Percentiles rank a stretch among this genome's conserved stretches.
Evolutionary conservation across 2,329 filamentous ascomycete species (phyloP).

Genomic region (Nectriaceae sp.): DNA sequence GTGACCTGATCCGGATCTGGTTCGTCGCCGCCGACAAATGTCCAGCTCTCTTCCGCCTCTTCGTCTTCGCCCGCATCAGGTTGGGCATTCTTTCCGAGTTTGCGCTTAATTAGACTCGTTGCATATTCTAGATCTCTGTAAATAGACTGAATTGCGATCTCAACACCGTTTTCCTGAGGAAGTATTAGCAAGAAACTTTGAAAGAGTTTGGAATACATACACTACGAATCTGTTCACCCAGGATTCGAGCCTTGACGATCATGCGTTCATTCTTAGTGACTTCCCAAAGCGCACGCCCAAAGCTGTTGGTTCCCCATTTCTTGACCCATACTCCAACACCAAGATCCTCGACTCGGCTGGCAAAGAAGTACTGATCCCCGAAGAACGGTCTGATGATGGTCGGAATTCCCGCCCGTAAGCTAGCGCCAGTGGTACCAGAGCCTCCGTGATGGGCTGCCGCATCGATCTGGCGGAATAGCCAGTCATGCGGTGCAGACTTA

Average conservation of each 20-base stretch:
- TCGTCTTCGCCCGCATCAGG: slow-evolving; percentile 49
- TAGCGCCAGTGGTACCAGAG: slow-evolving; percentile 91
- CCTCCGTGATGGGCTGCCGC: slow-evolving; percentile 94
- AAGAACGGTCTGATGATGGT: slow-evolving; percentile 98
- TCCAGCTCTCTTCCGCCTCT: slow-evolving; percentile 82
- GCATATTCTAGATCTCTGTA: slow-evolving; percentile 96
- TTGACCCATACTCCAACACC: slow-evolving; percentile 89
- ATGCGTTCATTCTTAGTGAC: slow-evolving; percentile 88
- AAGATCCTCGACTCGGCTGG: slow-evolving; percentile 83
- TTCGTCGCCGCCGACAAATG: slow-evolving; percentile 70
- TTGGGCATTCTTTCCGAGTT: slow-evolving; percentile 52
- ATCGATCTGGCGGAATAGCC: slow-evolving; percentile 93
- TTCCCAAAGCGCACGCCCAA: slow-evolving; percentile 87
- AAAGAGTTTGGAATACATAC: slow-evolving; percentile 46
- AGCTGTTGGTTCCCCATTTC: slow-evolving; percentile 83
- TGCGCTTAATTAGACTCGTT: slow-evolving; percentile 74
- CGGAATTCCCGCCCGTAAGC: slow-evolving; percentile 84
- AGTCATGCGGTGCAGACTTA: slow-evolving; percentile 90
- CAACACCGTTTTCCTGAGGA: slow-evolving; percentile 82
- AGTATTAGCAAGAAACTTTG: slow-evolving; percentile 26
- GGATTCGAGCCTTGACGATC: slow-evolving; percentile 78
- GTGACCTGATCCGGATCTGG: slow-evolving; percentile 46
- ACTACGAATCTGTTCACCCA: slow-evolving; percentile 86
- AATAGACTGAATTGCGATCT: slow-evolving; percentile 84
- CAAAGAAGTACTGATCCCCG: slow-evolving; percentile 97